Evolutionary conservation across 768 basidiomycete genomes (phyloP).

Genomic region (Leucocoprinus leucothites): DNA sequence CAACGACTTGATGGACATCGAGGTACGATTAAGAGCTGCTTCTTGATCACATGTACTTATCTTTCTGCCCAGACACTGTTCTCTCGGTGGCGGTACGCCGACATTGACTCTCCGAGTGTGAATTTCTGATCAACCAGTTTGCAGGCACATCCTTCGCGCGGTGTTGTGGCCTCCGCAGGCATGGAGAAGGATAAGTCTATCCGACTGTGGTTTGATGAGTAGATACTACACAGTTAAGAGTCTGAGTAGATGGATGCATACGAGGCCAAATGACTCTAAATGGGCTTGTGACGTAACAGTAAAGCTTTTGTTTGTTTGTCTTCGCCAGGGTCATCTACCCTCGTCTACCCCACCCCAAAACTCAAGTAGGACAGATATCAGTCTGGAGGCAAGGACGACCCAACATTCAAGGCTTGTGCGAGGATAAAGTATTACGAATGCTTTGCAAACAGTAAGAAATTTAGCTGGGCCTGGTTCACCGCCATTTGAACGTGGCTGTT

Average conservation of each 20-base stretch:
- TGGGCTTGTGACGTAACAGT: too few relatives aligned
- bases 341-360: too few relatives aligned
- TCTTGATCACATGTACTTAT: constrained; percentile 1
- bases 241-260: too few relatives aligned
- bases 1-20: constrained; percentile 79
- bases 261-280: too few relatives aligned
- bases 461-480: too few relatives aligned
- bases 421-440: too few relatives aligned
- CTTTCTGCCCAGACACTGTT: constrained; percentile 48
- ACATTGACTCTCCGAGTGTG: constrained; percentile 10
- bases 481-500: neutral
- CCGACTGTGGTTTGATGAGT: constrained; percentile 68
- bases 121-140: constrained; percentile 11
- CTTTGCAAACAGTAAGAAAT: too few relatives aligned
- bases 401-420: too few relatives aligned
- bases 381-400: too few relatives aligned
- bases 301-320: too few relatives aligned
- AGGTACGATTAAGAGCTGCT: constrained; percentile 40
- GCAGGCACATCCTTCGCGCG: constrained; percentile 73
- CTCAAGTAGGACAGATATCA: too few relatives aligned
- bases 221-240: neutral
- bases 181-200: constrained; percentile 89
- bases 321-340: too few relatives aligned
- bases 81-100: constrained; percentile 69
- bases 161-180: constrained; percentile 82